Evolutionary conservation across 2,329 filamentous ascomycete genomes (phyloP).

Genomic region (Neophaeococcomyces mojaviensis): DNA sequence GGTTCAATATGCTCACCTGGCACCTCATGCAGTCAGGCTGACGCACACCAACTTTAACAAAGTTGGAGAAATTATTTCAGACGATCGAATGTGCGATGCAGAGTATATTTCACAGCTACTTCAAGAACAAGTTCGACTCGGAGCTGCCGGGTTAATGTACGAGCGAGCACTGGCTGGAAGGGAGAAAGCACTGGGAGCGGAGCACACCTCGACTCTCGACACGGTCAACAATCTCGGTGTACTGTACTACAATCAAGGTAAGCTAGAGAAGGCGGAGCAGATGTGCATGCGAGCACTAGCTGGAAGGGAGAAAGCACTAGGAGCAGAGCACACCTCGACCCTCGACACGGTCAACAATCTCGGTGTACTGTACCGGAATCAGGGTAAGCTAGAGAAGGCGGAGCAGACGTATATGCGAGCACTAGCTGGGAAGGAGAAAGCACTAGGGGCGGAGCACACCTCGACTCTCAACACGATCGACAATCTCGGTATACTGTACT

Average conservation of each 20-base stretch:
- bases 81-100: neutral
- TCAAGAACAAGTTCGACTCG: slow-evolving; percentile 21
- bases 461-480: no score
- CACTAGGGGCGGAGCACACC: slow-evolving; percentile 7
- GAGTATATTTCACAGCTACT: slow-evolving; percentile 7
- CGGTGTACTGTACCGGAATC: slow-evolving; percentile 22
- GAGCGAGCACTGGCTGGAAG: slow-evolving; percentile 19
- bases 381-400: slow-evolving; percentile 20
- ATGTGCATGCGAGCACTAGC: slow-evolving; percentile 22
- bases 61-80: neutral
- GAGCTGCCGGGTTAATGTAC: slow-evolving; percentile 22
- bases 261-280: slow-evolving; percentile 22
- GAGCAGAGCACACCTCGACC: slow-evolving; percentile 20
- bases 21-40: slow-evolving; percentile 7
- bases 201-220: slow-evolving; percentile 19
- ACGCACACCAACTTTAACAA: neutral
- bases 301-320: slow-evolving; percentile 17
- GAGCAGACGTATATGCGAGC: slow-evolving; percentile 23
- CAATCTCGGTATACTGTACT: no score
- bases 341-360: slow-evolving; percentile 11
- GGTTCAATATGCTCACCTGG: slow-evolving; percentile 3
- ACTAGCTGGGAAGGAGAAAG: slow-evolving; percentile 11
- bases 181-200: slow-evolving; percentile 20
- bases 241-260: slow-evolving; percentile 19
- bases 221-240: slow-evolving; percentile 14